Evolutionary conservation across 306 rosid species (phyloP).

Genomic region (Cucurbita moschata): DNA sequence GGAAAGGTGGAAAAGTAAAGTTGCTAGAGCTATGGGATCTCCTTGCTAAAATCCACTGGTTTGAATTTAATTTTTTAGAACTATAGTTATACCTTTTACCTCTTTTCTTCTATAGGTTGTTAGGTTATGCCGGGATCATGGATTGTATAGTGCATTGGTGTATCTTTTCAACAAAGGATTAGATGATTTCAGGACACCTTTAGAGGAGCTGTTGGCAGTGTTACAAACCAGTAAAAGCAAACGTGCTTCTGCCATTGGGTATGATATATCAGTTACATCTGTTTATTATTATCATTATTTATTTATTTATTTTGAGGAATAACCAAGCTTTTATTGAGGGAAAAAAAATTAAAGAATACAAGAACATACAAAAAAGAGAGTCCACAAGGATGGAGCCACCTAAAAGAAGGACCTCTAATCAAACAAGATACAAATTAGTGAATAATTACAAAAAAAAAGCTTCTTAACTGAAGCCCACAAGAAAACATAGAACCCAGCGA

Average conservation of each 20-base stretch:
- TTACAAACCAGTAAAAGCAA: slow-evolving; percentile 54
- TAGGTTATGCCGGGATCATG: slow-evolving; percentile 83
- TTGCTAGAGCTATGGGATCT: neutral
- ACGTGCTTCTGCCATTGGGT: slow-evolving; percentile 61
- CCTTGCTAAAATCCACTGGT: neutral
- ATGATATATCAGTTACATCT: slow-evolving; percentile 14
- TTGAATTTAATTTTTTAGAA: slow-evolving; percentile 10
- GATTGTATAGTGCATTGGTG: slow-evolving; percentile 81
- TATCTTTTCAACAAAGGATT: slow-evolving; percentile 92
- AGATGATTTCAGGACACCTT: slow-evolving; percentile 81
- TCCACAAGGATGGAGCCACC: too few relatives aligned
- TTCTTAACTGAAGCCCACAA: too few relatives aligned
- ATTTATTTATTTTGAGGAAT: too few relatives aligned
- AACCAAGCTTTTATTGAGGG: too few relatives aligned
- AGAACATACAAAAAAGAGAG: too few relatives aligned
- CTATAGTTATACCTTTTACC: slow-evolving; percentile 1
- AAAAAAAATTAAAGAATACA: too few relatives aligned
- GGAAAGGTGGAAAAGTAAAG: neutral
- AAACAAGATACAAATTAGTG: too few relatives aligned
- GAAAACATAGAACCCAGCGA: too few relatives aligned
- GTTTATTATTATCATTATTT: too few relatives aligned
- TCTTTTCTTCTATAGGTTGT: slow-evolving; percentile 44
- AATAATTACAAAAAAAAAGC: too few relatives aligned
- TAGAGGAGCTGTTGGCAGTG: slow-evolving; percentile 82
- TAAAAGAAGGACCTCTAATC: too few relatives aligned